Evolutionary conservation across 2,329 filamentous ascomycete genomes (phyloP), one percentile per base, ranked within the genome.

Genomic region (Aureobasidium vineae): DNA sequence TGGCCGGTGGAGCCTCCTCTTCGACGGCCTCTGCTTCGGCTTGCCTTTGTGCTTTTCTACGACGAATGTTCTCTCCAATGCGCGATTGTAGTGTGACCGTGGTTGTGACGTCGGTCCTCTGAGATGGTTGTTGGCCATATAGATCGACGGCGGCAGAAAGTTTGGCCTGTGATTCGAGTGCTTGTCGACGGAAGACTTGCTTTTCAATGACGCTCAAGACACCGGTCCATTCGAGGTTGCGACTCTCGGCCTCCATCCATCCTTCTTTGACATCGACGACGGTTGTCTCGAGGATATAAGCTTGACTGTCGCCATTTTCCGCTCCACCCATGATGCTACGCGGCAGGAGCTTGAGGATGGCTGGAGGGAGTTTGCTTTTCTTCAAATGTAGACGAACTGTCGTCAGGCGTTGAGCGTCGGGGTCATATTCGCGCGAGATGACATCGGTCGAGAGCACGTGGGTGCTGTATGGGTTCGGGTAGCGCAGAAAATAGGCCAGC

Each of bases 401-500:
- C 73, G 90, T 86, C 28, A 95, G 82, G 59, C 88, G 88, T 71
- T 90, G 89, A 1, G 89, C 90, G n/a, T 79, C 79, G 7, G 88
- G 83, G 77, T 94, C 90, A 78, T 91, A 86, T 76, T 85, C 82
- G 70, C 87, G 89, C 57, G 86, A 86, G 76, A 95, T 91, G 73
- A 90, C 92, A 77, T 95, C 91, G 77, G 90, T 92, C 74, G 89
- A 91, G 72, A 92, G 82, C 63, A 95, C 91, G 80, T 95, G 91
- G 70, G 85, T 87, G 70, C 88, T 88, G 80, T 94, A 93, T 7
- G 91, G 91, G 74, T 94, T 95, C 70, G 90, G 92, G 79, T 95
- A 95, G 70, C 91, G 90, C 59, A 95, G 88, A 79, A 94, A 95
- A 84, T 92, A 95, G 79, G 91, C 91, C 77, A 95, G 88, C 57